These are phyloP conservation scores for Paecilomyces fulvus DNA, from an alignment of 2,329 filamentous ascomycete species.

Conservation along the genomic window DNA sequence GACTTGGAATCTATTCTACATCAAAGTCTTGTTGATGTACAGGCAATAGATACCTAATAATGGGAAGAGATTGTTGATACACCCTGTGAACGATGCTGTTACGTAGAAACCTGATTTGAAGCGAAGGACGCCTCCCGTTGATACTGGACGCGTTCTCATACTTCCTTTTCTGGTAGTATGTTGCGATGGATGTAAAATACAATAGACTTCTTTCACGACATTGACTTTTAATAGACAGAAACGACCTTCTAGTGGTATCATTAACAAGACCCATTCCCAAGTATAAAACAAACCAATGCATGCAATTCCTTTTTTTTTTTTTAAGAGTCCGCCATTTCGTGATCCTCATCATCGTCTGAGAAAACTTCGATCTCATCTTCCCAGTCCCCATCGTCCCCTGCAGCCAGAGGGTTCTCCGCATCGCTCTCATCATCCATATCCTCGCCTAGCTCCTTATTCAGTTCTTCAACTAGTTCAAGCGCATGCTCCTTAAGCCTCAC, in stretches of 20 bases:
- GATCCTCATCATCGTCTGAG: slow-evolving; percentile 36
- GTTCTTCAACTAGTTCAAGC: slow-evolving; percentile 38
- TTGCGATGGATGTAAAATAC: not conserved
- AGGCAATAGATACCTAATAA: not conserved
- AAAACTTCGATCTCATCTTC: slow-evolving; percentile 50
- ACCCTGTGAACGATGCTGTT: not conserved
- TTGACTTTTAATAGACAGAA: not conserved
- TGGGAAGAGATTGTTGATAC: not conserved
- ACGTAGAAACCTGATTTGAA: not conserved
- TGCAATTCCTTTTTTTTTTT: slow-evolving; percentile 12
- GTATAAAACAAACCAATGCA: slow-evolving; percentile 9
- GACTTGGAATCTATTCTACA: not conserved
- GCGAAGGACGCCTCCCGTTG: not conserved
- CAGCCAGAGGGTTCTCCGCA: slow-evolving; percentile 45
- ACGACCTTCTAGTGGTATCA: slow-evolving; percentile 23
- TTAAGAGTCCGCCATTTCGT: slow-evolving; percentile 48
- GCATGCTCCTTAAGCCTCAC: slow-evolving; percentile 38
- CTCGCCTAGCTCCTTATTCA: slow-evolving; percentile 58
- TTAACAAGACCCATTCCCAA: slow-evolving; percentile 1
- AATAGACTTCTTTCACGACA: not conserved
- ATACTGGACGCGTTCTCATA: not conserved
- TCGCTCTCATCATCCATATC: slow-evolving; percentile 48
- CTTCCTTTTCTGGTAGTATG: not conserved
- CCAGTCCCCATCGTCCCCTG: slow-evolving; percentile 43
- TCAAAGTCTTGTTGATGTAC: not conserved